Percentiles rank a stretch among this genome's conserved stretches.
Evolutionary conservation across 495 filamentous ascomycete genomes (phyloP).

Genomic region (Ramalina intermedia): DNA sequence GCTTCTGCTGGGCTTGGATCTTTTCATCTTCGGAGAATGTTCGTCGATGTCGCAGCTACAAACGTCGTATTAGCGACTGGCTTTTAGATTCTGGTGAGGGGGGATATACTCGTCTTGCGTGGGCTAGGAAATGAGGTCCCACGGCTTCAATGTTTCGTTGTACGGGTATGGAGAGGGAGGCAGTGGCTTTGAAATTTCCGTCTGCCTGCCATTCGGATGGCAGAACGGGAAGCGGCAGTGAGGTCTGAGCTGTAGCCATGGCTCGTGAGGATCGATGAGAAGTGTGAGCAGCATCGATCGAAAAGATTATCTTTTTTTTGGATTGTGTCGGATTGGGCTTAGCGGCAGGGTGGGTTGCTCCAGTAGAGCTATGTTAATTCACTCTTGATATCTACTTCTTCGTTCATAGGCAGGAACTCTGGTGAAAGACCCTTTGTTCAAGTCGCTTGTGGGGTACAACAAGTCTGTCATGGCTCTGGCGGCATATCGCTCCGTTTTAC

Average conservation of each 20-base stretch:
- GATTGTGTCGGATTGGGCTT: too few relatives aligned
- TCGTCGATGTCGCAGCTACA: constrained; percentile 74
- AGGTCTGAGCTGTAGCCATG: constrained; percentile 34
- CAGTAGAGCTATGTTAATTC: too few relatives aligned
- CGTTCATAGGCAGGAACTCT: too few relatives aligned
- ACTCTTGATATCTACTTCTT: too few relatives aligned
- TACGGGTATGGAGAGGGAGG: constrained; percentile 50
- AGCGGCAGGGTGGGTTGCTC: too few relatives aligned
- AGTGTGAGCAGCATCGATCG: too few relatives aligned
- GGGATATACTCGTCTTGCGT: constrained; percentile 67
- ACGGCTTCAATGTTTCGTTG: constrained; percentile 86
- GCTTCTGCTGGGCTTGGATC: constrained; percentile 84
- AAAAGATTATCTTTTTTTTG: too few relatives aligned
- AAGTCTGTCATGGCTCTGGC: constrained; percentile 42
- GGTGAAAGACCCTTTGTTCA: too few relatives aligned
- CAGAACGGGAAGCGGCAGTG: constrained; percentile 56
- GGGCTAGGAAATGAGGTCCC: constrained; percentile 92
- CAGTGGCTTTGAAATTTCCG: constrained; percentile 78
- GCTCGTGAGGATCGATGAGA: constrained; percentile 2
- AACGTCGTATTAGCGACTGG: background rate
- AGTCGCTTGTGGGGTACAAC: background rate
- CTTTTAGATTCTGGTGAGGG: background rate
- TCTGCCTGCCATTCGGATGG: constrained; percentile 74
- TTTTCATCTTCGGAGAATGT: constrained; percentile 98
- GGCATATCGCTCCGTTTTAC: constrained; percentile 74